Evolutionary conservation across 1,284 basidiomycete genomes (phyloP).

Genomic region (Sanghuangporus weigelae): DNA sequence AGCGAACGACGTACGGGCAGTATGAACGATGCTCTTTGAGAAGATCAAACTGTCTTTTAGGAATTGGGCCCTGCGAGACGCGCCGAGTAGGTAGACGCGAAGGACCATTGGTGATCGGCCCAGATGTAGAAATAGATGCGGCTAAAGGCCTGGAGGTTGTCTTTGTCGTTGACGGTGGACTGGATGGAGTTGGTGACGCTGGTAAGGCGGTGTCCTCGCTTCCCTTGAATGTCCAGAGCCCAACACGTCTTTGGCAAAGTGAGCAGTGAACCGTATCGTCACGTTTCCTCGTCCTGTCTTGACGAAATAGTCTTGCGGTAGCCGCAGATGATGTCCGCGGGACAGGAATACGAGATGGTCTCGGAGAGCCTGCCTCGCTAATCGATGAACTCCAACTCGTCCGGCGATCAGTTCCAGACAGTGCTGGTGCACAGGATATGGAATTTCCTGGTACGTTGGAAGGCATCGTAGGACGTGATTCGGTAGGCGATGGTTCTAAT

Average conservation of each 20-base stretch:
- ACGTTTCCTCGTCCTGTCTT: constrained; percentile 24
- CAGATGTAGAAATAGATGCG: not conserved
- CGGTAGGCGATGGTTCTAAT: constrained; percentile 33
- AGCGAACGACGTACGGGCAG: constrained; percentile 72
- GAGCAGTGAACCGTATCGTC: constrained; percentile 54
- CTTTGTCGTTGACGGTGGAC: not conserved
- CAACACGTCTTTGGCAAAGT: constrained; percentile 70
- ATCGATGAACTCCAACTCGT: constrained; percentile 7
- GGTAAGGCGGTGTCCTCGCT: constrained; percentile 9
- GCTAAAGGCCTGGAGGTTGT: constrained; percentile 16
- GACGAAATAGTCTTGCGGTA: not conserved
- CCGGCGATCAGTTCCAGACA: constrained; percentile 1
- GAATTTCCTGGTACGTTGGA: constrained; percentile 39
- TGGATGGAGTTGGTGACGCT: constrained; percentile 1
- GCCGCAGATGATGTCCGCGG: constrained; percentile 9
- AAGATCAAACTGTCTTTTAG: constrained; percentile 60
- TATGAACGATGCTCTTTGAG: constrained; percentile 76
- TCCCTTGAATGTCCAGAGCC: constrained; percentile 64
- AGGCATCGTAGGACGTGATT: constrained; percentile 29
- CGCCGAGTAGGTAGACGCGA: constrained; percentile 13
- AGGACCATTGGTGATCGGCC: not conserved
- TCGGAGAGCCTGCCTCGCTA: constrained; percentile 3
- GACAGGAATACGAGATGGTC: constrained; percentile 10
- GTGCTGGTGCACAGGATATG: constrained; percentile 27
- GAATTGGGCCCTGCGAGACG: constrained; percentile 20